Conservation (phyloP, 495 filamentous ascomycete genomes). For the Daldinia caldariorum region DNA sequence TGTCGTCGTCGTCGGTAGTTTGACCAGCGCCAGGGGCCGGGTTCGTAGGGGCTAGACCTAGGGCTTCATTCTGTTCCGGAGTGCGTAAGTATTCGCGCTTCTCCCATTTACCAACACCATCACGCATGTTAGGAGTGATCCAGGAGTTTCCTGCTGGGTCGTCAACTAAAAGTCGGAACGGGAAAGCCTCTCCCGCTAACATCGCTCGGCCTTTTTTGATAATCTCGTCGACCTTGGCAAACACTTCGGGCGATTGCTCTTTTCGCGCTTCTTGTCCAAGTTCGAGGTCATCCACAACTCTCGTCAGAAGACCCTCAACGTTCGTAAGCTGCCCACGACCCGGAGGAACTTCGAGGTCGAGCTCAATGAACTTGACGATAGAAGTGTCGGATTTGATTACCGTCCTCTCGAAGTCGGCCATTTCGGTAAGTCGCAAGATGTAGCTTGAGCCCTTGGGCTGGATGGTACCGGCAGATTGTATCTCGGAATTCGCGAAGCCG, state of each 20-base stretch:
- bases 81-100: constrained; percentile 83
- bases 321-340: constrained; percentile 91
- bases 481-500: constrained; percentile 86
- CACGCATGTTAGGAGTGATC: constrained; percentile 85
- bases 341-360: constrained; percentile 91
- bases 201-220: constrained; percentile 76
- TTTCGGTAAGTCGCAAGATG: constrained; percentile 73
- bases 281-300: constrained; percentile 78
- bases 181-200: constrained; percentile 76
- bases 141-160: constrained; percentile 97
- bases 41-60: constrained; percentile 68
- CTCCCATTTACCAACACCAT: constrained; percentile 81
- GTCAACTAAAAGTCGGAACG: constrained; percentile 87
- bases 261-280: constrained; percentile 79
- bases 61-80: constrained; percentile 81
- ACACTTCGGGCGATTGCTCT: constrained; percentile 75
- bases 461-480: constrained; percentile 89
- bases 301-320: constrained; percentile 84
- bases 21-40: constrained; percentile 37
- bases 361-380: constrained; percentile 78
- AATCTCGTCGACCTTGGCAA: constrained; percentile 76
- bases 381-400: constrained; percentile 92
- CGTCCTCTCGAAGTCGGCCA: constrained; percentile 81
- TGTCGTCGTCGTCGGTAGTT: constrained; percentile 71
- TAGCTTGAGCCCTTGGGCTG: constrained; percentile 88